Conservation (phyloP, 2,329 filamentous ascomycete genomes). For the Rachicladosporium sp. region DNA sequence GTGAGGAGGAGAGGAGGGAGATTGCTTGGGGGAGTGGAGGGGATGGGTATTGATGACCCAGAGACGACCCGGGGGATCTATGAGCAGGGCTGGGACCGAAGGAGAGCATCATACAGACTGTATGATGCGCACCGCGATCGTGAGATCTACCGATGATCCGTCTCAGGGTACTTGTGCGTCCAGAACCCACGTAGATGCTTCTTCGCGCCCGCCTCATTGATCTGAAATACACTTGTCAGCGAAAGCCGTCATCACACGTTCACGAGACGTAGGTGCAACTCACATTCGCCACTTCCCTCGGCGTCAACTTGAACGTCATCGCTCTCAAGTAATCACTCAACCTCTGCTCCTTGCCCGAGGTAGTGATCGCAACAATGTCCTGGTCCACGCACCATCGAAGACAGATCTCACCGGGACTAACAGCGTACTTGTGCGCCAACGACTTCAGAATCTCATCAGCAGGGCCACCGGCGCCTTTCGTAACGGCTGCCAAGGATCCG, state of each 20-base stretch:
- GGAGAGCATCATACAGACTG: too few species aligned
- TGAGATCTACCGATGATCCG: constrained; percentile 26
- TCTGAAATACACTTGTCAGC: constrained; percentile 13
- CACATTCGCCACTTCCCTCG: constrained; percentile 41
- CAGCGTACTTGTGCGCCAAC: constrained; percentile 50
- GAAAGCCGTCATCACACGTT: background rate
- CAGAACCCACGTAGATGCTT: constrained; percentile 43
- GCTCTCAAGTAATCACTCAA: constrained; percentile 45
- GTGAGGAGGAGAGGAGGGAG: constrained; percentile 1
- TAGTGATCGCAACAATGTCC: constrained; percentile 47
- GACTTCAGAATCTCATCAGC: constrained; percentile 39
- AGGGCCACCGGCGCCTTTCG: constrained; percentile 43
- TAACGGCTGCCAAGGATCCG: constrained; percentile 37
- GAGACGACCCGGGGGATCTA: too few species aligned
- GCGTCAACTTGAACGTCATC: constrained; percentile 46
- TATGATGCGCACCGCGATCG: too few species aligned
- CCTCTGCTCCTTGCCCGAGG: constrained; percentile 47
- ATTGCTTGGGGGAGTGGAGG: constrained; percentile 4
- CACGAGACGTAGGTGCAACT: background rate
- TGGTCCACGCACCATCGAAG: constrained; percentile 51
- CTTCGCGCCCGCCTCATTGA: constrained; percentile 35
- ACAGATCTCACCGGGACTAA: constrained; percentile 43
- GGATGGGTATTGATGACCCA: constrained; percentile 14
- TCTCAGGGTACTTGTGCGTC: constrained; percentile 34
- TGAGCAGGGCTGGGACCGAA: too few species aligned